These are phyloP conservation scores for Colletotrichum sp. DNA, from an alignment of 2,329 filamentous ascomycete species.

Conservation along the genomic window DNA sequence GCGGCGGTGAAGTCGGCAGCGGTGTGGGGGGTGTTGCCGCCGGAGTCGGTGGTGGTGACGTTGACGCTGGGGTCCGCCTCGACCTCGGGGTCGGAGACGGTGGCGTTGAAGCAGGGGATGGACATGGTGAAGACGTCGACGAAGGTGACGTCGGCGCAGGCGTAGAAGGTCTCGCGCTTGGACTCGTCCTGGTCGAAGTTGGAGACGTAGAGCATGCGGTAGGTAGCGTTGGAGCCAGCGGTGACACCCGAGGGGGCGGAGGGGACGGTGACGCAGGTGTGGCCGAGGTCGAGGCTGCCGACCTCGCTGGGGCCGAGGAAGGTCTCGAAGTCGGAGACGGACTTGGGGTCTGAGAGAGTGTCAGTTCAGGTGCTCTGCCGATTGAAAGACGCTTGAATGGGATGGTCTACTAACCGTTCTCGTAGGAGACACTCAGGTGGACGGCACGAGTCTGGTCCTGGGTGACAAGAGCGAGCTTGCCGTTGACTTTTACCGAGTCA, in stretches of 20 bases:
- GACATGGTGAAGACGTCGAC: conserved; percentile 38
- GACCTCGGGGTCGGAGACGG: conserved; percentile 31
- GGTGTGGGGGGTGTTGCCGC: conserved; percentile 18
- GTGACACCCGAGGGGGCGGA: conserved; percentile 35
- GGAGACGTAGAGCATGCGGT: conserved; percentile 53
- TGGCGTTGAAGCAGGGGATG: conserved; percentile 50
- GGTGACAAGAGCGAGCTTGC: conserved; percentile 58
- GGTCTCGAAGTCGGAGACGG: conserved; percentile 44
- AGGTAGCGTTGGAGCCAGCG: conserved; percentile 50
- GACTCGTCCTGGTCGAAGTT: conserved; percentile 42
- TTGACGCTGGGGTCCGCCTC: conserved; percentile 18
- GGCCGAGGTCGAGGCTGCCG: conserved; percentile 45
- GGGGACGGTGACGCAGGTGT: conserved; percentile 48
- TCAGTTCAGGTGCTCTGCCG: background rate
- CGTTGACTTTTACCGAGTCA: conserved; percentile 45
- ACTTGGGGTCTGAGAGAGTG: conserved; percentile 36
- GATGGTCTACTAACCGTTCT: conserved; percentile 41
- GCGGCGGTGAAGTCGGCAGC: conserved; percentile 28
- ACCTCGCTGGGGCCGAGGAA: conserved; percentile 38
- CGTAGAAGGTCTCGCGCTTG: conserved; percentile 51
- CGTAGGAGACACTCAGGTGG: conserved; percentile 58
- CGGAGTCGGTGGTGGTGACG: conserved; percentile 19
- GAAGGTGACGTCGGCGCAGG: conserved; percentile 53
- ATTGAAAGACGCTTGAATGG: background rate
- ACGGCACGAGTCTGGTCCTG: conserved; percentile 63